A percentile compares a stretch with the other conserved stretches of the same genome.
phyloP scores from a whole-genome alignment of 257 asterid genomes.

The Fraxinus anomala region DNA sequence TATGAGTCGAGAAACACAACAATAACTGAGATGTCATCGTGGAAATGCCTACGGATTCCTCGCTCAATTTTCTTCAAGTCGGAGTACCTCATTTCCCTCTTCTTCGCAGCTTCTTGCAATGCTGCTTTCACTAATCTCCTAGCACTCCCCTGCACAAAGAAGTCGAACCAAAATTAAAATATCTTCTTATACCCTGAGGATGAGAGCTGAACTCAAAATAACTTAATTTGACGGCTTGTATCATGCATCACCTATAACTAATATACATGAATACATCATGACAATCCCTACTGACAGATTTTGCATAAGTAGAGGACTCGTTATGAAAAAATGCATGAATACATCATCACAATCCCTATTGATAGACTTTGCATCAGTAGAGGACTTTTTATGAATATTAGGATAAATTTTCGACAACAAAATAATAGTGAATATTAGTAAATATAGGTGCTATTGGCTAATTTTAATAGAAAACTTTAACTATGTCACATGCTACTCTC shows the following conservation, averaged over 20 bases:
- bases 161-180: background rate
- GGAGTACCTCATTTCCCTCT: conserved; percentile 62
- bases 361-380: no score
- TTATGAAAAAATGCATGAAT: no score
- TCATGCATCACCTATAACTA: background rate
- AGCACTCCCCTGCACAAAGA: conserved; percentile 50
- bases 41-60: conserved; percentile 59
- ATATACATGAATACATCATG: background rate
- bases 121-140: conserved; percentile 56
- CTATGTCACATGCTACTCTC: background rate
- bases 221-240: background rate
- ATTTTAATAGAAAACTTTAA: background rate
- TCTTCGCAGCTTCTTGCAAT: conserved; percentile 57
- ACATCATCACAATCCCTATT: no score
- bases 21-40: conserved; percentile 50
- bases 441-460: background rate
- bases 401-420: background rate
- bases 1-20: conserved; percentile 49
- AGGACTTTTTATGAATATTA: no score
- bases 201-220: background rate
- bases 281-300: background rate
- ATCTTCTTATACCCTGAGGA: background rate
- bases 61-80: conserved; percentile 55
- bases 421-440: background rate
- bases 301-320: background rate